These are phyloP conservation scores for Fraxinus anomala DNA, from an alignment of 257 asterid genomes.

Conservation along the genomic window DNA sequence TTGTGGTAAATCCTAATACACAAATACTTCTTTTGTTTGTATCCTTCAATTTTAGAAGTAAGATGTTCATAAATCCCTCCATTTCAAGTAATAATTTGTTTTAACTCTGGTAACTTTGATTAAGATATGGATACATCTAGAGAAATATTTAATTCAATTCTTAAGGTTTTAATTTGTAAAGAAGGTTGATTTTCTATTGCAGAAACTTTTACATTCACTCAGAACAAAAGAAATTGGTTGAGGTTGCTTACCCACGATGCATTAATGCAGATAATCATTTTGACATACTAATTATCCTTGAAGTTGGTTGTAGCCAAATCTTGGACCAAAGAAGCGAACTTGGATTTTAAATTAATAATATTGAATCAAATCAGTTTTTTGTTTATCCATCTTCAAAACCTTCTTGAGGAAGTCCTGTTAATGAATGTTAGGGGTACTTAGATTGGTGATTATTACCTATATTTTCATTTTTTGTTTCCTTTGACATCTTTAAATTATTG, in stretches of 20 bases:
- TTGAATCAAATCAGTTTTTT: neutral
- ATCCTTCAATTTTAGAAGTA: neutral
- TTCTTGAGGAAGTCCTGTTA: neutral
- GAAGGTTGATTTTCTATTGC: neutral
- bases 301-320: slow-evolving; percentile 7
- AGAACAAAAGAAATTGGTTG: neutral
- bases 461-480: neutral
- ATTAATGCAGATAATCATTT: slow-evolving; percentile 14
- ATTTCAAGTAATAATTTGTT: neutral
- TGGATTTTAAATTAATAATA: neutral
- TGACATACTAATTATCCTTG: neutral
- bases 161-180: neutral
- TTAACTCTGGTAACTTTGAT: neutral
- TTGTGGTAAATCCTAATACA: slow-evolving; percentile 1
- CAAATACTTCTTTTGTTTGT: neutral
- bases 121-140: neutral
- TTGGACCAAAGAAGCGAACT: neutral
- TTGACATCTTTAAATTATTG: neutral
- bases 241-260: neutral
- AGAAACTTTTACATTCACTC: neutral
- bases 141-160: neutral
- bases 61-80: neutral
- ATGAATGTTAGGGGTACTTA: neutral
- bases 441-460: neutral
- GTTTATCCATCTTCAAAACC: neutral